These are phyloP conservation scores for Lipomyces spencermartinsiae DNA, from an alignment of 805 yeast genomes.

Conservation along the genomic window DNA sequence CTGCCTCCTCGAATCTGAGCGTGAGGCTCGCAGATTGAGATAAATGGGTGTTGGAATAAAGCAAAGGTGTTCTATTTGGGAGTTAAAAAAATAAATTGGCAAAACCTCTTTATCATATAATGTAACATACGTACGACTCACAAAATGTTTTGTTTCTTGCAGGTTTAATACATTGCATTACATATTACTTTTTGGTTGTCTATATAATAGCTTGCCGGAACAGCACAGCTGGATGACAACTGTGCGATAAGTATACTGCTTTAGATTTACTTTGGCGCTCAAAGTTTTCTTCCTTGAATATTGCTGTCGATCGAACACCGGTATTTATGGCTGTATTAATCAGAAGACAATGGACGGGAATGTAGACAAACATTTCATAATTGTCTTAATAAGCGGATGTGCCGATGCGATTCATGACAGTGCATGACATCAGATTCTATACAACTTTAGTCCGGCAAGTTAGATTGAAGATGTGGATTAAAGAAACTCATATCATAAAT, in stretches of 20 bases:
- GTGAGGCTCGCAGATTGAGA: slow-evolving; percentile 81
- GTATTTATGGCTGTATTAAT: background rate
- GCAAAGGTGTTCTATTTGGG: background rate
- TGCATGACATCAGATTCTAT: background rate
- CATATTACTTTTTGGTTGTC: background rate
- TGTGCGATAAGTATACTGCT: too few species aligned
- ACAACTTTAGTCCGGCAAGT: background rate
- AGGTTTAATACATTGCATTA: slow-evolving; percentile 5
- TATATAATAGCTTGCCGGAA: background rate
- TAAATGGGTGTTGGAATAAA: slow-evolving; percentile 39
- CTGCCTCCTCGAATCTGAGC: slow-evolving; percentile 99
- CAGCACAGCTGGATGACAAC: background rate
- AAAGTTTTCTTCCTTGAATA: too few species aligned
- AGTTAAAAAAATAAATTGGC: background rate
- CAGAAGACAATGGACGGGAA: background rate
- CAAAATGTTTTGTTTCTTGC: background rate
- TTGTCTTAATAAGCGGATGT: background rate
- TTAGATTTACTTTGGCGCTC: too few species aligned
- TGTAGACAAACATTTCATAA: too few species aligned
- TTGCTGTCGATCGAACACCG: too few species aligned
- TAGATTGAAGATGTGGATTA: background rate
- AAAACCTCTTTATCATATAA: background rate
- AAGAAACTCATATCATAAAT: background rate
- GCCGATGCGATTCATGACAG: background rate
- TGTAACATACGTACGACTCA: background rate